Percentiles rank a stretch among this genome's conserved stretches.
phyloP scores from a whole-genome alignment of 2,329 filamentous ascomycete species.

The Trichoderma citrinoviride region DNA sequence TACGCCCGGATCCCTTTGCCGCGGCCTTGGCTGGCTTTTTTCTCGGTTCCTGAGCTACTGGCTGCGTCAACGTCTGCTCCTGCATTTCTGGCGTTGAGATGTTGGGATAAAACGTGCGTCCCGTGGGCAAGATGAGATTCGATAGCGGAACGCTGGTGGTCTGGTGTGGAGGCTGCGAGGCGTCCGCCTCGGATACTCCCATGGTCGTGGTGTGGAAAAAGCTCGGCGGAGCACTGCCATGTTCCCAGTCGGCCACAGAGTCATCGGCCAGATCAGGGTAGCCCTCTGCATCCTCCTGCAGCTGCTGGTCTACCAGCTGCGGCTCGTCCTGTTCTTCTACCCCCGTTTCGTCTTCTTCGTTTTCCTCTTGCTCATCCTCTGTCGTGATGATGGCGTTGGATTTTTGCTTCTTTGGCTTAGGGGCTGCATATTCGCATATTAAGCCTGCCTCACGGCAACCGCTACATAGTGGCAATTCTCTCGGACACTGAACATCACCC shows the following conservation, averaged over 20 bases:
- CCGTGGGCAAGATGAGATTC: slow-evolving; percentile 25
- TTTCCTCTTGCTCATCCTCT: slow-evolving; percentile 25
- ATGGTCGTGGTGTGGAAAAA: slow-evolving; percentile 34
- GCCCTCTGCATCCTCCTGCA: slow-evolving; percentile 23
- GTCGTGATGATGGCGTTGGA: slow-evolving; percentile 24
- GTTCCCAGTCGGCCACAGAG: slow-evolving; percentile 26
- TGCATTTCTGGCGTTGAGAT: slow-evolving; percentile 1
- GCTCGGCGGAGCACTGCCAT: slow-evolving; percentile 24
- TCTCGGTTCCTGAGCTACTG: neutral
- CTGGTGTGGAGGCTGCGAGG: slow-evolving; percentile 24
- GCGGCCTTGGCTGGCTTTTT: neutral
- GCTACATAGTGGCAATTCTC: slow-evolving; percentile 40
- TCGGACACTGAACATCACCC: slow-evolving; percentile 38
- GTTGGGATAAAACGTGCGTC: slow-evolving; percentile 26
- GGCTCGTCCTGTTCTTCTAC: slow-evolving; percentile 21
- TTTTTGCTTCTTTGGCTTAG: slow-evolving; percentile 31
- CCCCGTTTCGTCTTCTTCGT: slow-evolving; percentile 1
- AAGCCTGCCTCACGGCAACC: slow-evolving; percentile 36
- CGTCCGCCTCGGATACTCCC: slow-evolving; percentile 29
- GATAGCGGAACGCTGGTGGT: slow-evolving; percentile 2
- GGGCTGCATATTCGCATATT: slow-evolving; percentile 42
- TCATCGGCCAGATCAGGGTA: slow-evolving; percentile 21
- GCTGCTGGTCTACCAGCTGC: too few species aligned
- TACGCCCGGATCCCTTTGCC: neutral
- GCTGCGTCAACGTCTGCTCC: neutral